phyloP scores from a whole-genome alignment of 2,329 filamentous ascomycete genomes.

The Ascomycota sp. region DNA sequence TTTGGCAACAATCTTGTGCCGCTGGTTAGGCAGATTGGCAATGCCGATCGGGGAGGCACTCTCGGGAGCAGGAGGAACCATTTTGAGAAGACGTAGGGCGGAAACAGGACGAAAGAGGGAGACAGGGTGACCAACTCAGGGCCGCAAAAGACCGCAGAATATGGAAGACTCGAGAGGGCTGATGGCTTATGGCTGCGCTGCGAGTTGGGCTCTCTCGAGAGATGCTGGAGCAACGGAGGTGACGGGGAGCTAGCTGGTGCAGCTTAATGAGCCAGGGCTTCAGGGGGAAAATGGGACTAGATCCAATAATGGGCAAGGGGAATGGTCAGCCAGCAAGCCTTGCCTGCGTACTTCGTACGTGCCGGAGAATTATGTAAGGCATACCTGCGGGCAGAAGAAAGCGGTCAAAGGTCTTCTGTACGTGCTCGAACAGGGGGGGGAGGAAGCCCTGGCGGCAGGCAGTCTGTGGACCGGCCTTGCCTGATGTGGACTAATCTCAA shows the following conservation, averaged over 20 bases:
- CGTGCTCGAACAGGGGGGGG: too few relatives aligned
- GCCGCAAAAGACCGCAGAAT: conserved; percentile 1
- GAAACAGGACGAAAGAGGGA: conserved; percentile 2
- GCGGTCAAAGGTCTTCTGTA: too few relatives aligned
- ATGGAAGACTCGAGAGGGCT: conserved; percentile 2
- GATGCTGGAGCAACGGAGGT: conserved; percentile 1
- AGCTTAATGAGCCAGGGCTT: conserved; percentile 5
- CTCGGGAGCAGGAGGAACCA: conserved; percentile 37
- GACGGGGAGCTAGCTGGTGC: conserved; percentile 2
- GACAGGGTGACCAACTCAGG: neutral
- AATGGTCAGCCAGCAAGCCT: neutral
- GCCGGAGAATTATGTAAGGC: too few relatives aligned
- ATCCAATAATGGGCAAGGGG: neutral
- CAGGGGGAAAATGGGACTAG: conserved; percentile 11
- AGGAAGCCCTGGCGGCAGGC: too few relatives aligned
- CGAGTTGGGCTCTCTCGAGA: conserved; percentile 1
- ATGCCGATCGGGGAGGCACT: conserved; percentile 52
- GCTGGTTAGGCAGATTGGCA: conserved; percentile 54
- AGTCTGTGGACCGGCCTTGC: too few relatives aligned
- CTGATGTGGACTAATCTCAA: too few relatives aligned
- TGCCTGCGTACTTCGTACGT: too few relatives aligned
- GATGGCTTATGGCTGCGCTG: neutral
- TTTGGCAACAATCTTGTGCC: conserved; percentile 56
- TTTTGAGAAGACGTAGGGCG: conserved; percentile 15
- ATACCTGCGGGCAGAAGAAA: too few relatives aligned